These are phyloP conservation scores for Xylaria sp. DNA, from an alignment of 2,329 filamentous ascomycete genomes.

Conservation along the genomic window DNA sequence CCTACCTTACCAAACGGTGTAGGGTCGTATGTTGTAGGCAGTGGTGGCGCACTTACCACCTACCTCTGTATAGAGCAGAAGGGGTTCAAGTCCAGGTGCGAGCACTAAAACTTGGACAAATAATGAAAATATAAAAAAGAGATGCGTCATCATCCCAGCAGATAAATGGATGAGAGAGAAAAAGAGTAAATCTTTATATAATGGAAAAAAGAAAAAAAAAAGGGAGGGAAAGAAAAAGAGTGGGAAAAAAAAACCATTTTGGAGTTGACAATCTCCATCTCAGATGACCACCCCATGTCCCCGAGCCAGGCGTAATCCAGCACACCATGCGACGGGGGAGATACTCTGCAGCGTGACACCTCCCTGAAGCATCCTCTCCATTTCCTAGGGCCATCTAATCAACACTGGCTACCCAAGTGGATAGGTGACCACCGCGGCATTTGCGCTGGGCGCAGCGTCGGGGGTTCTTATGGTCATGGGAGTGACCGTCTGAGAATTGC, in stretches of 20 bases:
- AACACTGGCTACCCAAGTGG: constrained; percentile 72
- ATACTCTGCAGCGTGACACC: constrained; percentile 75
- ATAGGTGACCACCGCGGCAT: constrained; percentile 69
- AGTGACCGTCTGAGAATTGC: constrained; percentile 53
- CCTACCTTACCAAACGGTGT: too few species aligned
- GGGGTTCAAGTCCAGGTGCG: constrained; percentile 18
- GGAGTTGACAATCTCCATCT: constrained; percentile 62
- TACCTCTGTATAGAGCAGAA: not conserved
- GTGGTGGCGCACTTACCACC: too few species aligned
- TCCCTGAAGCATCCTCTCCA: constrained; percentile 73
- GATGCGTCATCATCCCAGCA: not conserved
- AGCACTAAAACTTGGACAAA: not conserved
- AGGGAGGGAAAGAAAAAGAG: not conserved
- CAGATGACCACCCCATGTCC: constrained; percentile 61
- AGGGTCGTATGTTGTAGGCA: too few species aligned
- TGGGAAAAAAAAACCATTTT: constrained; percentile 43
- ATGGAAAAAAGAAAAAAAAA: not conserved
- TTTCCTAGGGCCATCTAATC: constrained; percentile 68
- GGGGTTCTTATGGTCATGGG: constrained; percentile 63
- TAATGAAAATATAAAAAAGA: not conserved
- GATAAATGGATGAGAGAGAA: not conserved
- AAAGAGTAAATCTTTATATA: not conserved
- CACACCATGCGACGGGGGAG: constrained; percentile 73
- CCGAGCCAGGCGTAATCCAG: constrained; percentile 69
- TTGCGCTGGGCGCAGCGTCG: constrained; percentile 67